Evolutionary conservation across 202 grass and related monocot genomes (phyloP), one percentile per base, ranked within the genome.

Genomic region (Brachypodium distachyon): DNA sequence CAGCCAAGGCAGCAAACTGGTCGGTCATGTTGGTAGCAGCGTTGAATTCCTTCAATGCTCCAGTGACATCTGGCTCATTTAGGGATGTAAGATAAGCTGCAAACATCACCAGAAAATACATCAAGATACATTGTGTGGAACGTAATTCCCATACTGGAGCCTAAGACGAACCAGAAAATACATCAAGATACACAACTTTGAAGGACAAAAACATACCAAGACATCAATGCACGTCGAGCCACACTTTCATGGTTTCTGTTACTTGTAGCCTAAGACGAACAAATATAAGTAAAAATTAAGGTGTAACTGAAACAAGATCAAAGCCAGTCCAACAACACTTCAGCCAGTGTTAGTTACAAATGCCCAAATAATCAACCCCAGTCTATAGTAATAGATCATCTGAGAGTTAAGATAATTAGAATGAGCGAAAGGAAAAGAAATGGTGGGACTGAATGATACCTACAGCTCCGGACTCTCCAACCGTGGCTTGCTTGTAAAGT

Each of bases 11-110:
- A 85, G 96, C 83, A 95, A 98, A 98, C 73, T 98, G 96, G 48
- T 98, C 89, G 8, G 96, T 92, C 96, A 98, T 98, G 78, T 98
- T 98, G 42, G 87, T 90, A 50, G 91, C 89, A 81, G 85, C 90
- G 37, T 90, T 90, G 85, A 95, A 98, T 21, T 98, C 96, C 37
- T 85, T 69, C 40, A 92, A 49, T 78, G 82, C 89, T 55, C 92
- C 85, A 46, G 73, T 92, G 23, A 85, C 52, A 59, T 90, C 95
- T 37, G 77, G 80, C 56, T 98, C 87, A 65, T 95, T 85, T 62
- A 98, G 59, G 51, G 84, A 90, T 73, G 83, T 89, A 83, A 98
- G 91, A 84, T 95, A 98, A 63, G 71, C 95, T 98, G 79, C 58
- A 84, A 42, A n/a, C 34, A 67, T 62, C 39, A 90, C 29, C 78